Evolutionary conservation across 768 basidiomycete genomes (phyloP).

Genomic region (Coprinopsis marcescibilis): DNA sequence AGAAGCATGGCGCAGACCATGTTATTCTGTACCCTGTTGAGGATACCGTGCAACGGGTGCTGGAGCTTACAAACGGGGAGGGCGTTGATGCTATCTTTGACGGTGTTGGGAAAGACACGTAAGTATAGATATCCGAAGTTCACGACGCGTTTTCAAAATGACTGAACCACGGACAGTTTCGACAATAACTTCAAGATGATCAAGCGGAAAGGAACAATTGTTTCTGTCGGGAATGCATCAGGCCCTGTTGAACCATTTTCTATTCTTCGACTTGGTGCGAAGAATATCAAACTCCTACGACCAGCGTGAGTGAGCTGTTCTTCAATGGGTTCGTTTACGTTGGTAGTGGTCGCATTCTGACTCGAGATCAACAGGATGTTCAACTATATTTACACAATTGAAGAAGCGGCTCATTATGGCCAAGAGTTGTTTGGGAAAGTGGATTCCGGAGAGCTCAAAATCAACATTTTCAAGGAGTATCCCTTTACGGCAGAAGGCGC

Average conservation of each 20-base stretch:
- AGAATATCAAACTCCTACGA: constrained; percentile 74
- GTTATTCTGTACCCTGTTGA: constrained; percentile 79
- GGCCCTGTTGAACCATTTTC: constrained; percentile 75
- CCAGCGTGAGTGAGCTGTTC: constrained; percentile 51
- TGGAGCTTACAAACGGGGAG: constrained; percentile 70
- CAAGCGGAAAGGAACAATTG: constrained; percentile 83
- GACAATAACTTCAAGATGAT: constrained; percentile 77
- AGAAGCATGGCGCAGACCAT: constrained; percentile 74
- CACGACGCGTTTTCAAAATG: neutral
- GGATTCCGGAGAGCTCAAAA: constrained; percentile 52
- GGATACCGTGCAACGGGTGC: constrained; percentile 65
- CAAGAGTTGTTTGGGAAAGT: constrained; percentile 59
- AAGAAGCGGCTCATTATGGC: constrained; percentile 66
- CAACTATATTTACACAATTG: constrained; percentile 69
- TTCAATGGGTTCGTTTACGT: neutral
- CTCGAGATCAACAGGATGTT: constrained; percentile 40
- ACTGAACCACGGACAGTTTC: constrained; percentile 38
- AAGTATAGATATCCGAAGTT: constrained; percentile 26
- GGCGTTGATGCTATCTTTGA: constrained; percentile 89
- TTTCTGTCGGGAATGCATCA: constrained; percentile 89
- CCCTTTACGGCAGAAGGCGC: constrained; percentile 80
- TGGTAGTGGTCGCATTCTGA: neutral
- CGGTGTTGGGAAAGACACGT: constrained; percentile 97
- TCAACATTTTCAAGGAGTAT: constrained; percentile 72
- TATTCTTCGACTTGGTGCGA: constrained; percentile 65